Percentiles rank a stretch among this genome's conserved stretches.
These are phyloP conservation scores for Cutaneotrichosporon sp. DNA, from an alignment of 1,284 basidiomycete species.

Conservation along the genomic window DNA sequence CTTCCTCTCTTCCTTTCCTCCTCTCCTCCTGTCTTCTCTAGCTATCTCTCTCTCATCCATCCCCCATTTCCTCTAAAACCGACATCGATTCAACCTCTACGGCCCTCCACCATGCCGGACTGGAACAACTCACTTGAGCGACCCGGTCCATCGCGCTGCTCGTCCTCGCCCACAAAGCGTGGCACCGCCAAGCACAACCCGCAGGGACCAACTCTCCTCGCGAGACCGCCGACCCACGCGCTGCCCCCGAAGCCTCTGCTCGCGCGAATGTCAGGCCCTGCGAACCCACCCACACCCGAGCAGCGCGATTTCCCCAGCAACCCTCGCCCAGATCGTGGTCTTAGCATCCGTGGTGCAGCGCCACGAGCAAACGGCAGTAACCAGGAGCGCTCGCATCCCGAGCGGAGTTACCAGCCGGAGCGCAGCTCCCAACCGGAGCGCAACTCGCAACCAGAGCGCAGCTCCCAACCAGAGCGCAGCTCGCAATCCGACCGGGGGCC, in stretches of 20 bases:
- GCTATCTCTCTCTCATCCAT: background rate
- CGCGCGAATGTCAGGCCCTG: background rate
- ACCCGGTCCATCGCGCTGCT: slow-evolving; percentile 1
- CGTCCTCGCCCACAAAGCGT: slow-evolving; percentile 2
- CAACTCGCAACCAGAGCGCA: background rate
- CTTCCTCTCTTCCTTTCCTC: background rate
- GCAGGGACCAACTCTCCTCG: background rate
- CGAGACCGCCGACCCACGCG: slow-evolving; percentile 10
- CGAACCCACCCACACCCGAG: background rate
- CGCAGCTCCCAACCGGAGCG: background rate
- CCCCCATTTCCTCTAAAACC: background rate
- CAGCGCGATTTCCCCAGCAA: background rate
- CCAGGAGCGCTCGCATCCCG: too few relatives aligned
- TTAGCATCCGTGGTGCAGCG: background rate
- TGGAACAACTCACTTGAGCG: slow-evolving; percentile 4
- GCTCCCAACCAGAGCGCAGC: background rate
- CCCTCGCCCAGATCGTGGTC: background rate
- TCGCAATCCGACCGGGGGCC: background rate
- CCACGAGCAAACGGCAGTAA: too few relatives aligned
- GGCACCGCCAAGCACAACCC: too few relatives aligned
- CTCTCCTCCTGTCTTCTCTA: background rate
- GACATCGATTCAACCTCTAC: background rate
- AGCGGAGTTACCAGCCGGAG: too few relatives aligned
- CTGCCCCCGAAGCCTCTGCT: slow-evolving; percentile 8
- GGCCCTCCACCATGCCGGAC: background rate